Conservation (phyloP, 805 yeast genomes). For the Wickerhamomyces hampshirensis region DNA sequence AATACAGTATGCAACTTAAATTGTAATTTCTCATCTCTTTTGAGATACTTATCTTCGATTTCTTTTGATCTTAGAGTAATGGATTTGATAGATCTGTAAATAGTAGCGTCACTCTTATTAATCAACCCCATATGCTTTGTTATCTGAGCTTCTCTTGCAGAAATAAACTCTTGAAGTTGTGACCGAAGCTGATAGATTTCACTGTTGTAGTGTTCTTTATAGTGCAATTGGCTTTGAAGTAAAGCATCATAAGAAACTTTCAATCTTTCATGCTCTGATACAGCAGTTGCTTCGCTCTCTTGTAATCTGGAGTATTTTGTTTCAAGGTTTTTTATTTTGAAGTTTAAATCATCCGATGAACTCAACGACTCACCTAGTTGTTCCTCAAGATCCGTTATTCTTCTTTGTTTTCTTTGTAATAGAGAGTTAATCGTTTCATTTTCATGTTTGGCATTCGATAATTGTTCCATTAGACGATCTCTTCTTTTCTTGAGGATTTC, state of each 20-base stretch:
- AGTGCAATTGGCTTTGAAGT: constrained; percentile 45
- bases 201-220: constrained; percentile 41
- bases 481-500: constrained; percentile 43
- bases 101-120: constrained; percentile 42
- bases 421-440: constrained; percentile 68
- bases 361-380: constrained; percentile 45
- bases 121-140: constrained; percentile 33
- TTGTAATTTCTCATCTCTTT: constrained; percentile 40
- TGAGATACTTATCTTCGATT: constrained; percentile 44
- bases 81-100: constrained; percentile 44
- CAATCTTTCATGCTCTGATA: constrained; percentile 50
- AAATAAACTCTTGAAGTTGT: constrained; percentile 34
- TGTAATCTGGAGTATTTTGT: constrained; percentile 44
- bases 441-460: constrained; percentile 71
- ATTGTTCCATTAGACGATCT: constrained; percentile 54
- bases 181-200: constrained; percentile 37
- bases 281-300: constrained; percentile 37
- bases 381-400: constrained; percentile 61
- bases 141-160: constrained; percentile 31
- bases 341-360: constrained; percentile 42
- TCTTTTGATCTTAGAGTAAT: constrained; percentile 42
- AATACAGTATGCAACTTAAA: constrained; percentile 41
- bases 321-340: constrained; percentile 46
- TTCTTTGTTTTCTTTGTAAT: constrained; percentile 64
- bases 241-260: constrained; percentile 57